A percentile compares a stretch with the other conserved stretches of the same genome.
Evolutionary conservation across 768 basidiomycete species (phyloP).

Genomic region (Russula lepida): DNA sequence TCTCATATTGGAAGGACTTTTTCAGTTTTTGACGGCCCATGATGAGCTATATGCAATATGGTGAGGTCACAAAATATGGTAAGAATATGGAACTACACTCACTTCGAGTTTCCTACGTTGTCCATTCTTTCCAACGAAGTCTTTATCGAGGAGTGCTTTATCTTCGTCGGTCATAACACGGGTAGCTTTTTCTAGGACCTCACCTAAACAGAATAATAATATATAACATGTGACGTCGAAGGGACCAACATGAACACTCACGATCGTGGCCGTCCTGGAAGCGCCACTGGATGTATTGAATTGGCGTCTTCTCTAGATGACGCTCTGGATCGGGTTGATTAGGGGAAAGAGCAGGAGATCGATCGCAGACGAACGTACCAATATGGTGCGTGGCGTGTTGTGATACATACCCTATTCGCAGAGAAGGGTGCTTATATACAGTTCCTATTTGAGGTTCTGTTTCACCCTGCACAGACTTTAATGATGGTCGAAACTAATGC

Average conservation of each 20-base stretch:
- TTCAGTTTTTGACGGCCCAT: slow-evolving; percentile 97
- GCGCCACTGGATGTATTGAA: slow-evolving; percentile 97
- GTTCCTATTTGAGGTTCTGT: slow-evolving; percentile 83
- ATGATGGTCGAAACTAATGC: slow-evolving; percentile 1
- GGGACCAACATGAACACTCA: slow-evolving; percentile 32
- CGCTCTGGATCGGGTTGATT: slow-evolving; percentile 44
- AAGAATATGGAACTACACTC: slow-evolving; percentile 17
- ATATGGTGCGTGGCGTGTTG: slow-evolving; percentile 98
- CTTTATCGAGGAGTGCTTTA: slow-evolving; percentile 63
- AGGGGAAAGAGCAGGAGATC: background rate
- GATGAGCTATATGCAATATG: slow-evolving; percentile 44
- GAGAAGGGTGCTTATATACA: slow-evolving; percentile 88
- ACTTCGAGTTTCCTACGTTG: slow-evolving; percentile 88
- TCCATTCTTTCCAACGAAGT: slow-evolving; percentile 89
- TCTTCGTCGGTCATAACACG: slow-evolving; percentile 89
- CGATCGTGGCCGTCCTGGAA: slow-evolving; percentile 98
- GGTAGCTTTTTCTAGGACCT: slow-evolving; percentile 84
- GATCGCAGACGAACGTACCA: slow-evolving; percentile 35
- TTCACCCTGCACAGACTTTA: slow-evolving; percentile 54
- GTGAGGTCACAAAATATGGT: slow-evolving; percentile 9
- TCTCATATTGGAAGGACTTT: slow-evolving; percentile 90
- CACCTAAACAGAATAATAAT: slow-evolving; percentile 40
- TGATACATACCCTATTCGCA: slow-evolving; percentile 94
- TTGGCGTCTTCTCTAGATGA: slow-evolving; percentile 93
- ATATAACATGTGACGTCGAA: slow-evolving; percentile 11